These are phyloP conservation scores for Monotropa hypopitys DNA, from an alignment of 179 eudicot genomes.

Conservation along the genomic window DNA sequence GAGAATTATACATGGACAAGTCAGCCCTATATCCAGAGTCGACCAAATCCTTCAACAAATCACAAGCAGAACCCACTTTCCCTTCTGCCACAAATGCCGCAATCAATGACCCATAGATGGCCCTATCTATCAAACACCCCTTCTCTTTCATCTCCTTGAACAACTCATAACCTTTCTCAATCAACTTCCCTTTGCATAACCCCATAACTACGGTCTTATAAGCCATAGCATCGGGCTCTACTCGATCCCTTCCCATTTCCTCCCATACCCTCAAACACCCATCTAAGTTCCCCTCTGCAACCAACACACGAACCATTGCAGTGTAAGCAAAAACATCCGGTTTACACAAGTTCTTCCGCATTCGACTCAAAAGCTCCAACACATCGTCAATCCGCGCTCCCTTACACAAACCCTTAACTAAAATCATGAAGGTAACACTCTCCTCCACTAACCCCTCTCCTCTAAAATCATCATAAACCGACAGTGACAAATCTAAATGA, in stretches of 20 bases:
- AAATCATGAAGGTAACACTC: constrained; percentile 72
- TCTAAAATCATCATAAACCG: constrained; percentile 78
- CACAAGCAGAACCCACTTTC: constrained; percentile 66
- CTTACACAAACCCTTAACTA: constrained; percentile 80
- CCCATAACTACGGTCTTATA: constrained; percentile 63
- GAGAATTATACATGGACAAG: constrained; percentile 59
- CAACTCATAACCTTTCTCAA: constrained; percentile 52
- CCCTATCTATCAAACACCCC: constrained; percentile 69
- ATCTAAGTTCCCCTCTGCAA: constrained; percentile 55
- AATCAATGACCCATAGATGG: constrained; percentile 57
- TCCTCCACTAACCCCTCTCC: constrained; percentile 66
- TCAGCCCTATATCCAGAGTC: constrained; percentile 86
- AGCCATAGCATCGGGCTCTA: constrained; percentile 82
- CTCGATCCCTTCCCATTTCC: constrained; percentile 61
- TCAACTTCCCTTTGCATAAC: constrained; percentile 51
- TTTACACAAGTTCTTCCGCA: constrained; percentile 56
- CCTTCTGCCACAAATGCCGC: constrained; percentile 70
- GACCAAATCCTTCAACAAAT: constrained; percentile 66
- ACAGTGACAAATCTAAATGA: constrained; percentile 67
- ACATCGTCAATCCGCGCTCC: constrained; percentile 50
- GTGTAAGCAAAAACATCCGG: constrained; percentile 97
- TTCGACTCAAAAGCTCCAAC: constrained; percentile 44
- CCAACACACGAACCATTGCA: constrained; percentile 64
- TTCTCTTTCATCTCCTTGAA: constrained; percentile 68
- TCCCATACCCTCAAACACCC: constrained; percentile 86